These are phyloP conservation scores for Cubamyces lactineus DNA, from an alignment of 768 basidiomycete genomes.

Conservation along the genomic window DNA sequence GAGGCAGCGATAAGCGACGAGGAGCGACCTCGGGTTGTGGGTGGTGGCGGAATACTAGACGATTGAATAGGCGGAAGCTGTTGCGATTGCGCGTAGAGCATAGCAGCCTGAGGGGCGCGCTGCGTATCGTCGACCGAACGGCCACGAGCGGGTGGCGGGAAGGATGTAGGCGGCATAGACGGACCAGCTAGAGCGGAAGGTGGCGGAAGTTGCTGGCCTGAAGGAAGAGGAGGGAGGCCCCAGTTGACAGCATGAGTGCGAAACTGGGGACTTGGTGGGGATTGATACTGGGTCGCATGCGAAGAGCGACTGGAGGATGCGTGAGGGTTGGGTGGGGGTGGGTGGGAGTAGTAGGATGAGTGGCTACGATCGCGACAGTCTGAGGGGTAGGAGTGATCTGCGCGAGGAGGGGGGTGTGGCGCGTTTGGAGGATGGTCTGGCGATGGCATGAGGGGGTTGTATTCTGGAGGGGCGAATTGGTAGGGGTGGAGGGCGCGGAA, in stretches of 20 bases:
- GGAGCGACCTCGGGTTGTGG: constrained; percentile 15
- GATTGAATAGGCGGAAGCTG: constrained; percentile 25
- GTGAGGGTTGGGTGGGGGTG: constrained; percentile 20
- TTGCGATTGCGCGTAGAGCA: constrained; percentile 52
- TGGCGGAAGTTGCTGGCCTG: constrained; percentile 38
- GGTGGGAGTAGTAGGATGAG: constrained; percentile 32
- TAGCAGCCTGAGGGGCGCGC: constrained; percentile 56
- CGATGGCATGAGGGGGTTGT: constrained; percentile 26
- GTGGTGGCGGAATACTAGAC: constrained; percentile 6
- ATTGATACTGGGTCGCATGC: constrained; percentile 3
- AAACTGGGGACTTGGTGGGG: constrained; percentile 18
- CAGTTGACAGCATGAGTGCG: constrained; percentile 25
- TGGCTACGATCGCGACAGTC: constrained; percentile 39
- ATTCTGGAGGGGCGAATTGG: constrained; percentile 21
- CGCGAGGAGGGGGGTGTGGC: constrained; percentile 13
- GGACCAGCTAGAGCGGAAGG: constrained; percentile 46
- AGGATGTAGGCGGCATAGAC: constrained; percentile 24
- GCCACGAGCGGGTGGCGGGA: constrained; percentile 21
- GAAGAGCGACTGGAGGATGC: constrained; percentile 25
- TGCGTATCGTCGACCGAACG: constrained; percentile 49
- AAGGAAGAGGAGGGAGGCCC: constrained; percentile 13
- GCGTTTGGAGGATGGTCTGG: constrained; percentile 24
- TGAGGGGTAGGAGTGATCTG: constrained; percentile 16
- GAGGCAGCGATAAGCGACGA: constrained; percentile 29
- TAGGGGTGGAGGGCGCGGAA: constrained; percentile 27